These are phyloP conservation scores for Fusarium devonianum DNA, from an alignment of 2,329 filamentous ascomycete species.

Conservation along the genomic window DNA sequence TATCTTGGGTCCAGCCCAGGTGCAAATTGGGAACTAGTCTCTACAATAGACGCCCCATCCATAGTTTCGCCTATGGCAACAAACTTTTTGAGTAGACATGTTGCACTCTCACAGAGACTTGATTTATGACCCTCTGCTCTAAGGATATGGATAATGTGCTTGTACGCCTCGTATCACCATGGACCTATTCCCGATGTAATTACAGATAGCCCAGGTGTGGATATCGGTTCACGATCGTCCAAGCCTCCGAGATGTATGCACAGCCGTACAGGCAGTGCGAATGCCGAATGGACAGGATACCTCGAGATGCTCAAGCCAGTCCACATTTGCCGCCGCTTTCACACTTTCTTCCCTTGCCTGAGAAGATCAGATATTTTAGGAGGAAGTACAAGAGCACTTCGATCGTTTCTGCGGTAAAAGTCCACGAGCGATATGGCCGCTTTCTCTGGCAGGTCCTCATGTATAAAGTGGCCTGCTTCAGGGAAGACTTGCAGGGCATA, in stretches of 20 bases:
- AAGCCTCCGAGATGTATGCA: constrained; percentile 3
- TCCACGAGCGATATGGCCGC: constrained; percentile 85
- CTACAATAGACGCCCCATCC: constrained; percentile 27
- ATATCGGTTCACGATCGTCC: constrained; percentile 6
- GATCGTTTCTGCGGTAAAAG: constrained; percentile 91
- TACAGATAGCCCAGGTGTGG: too few species aligned
- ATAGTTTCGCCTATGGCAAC: constrained; percentile 3
- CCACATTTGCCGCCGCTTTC: constrained; percentile 12
- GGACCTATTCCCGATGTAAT: too few species aligned
- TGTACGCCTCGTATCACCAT: too few species aligned
- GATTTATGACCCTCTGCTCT: too few species aligned
- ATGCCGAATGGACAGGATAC: background rate
- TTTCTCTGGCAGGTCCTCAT: constrained; percentile 92
- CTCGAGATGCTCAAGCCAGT: background rate
- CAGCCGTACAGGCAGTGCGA: constrained; percentile 13
- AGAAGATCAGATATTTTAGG: constrained; percentile 86
- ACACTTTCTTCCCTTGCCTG: constrained; percentile 67
- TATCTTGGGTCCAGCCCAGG: constrained; percentile 27
- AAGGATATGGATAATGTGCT: too few species aligned
- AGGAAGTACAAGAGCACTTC: constrained; percentile 82
- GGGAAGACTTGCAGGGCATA: constrained; percentile 95
- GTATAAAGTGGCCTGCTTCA: constrained; percentile 94
- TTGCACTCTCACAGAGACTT: background rate
- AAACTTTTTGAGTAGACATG: constrained; percentile 3
- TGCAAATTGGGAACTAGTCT: constrained; percentile 8